phyloP scores from a whole-genome alignment of 805 yeast species.

The Yueomyces sp. region DNA sequence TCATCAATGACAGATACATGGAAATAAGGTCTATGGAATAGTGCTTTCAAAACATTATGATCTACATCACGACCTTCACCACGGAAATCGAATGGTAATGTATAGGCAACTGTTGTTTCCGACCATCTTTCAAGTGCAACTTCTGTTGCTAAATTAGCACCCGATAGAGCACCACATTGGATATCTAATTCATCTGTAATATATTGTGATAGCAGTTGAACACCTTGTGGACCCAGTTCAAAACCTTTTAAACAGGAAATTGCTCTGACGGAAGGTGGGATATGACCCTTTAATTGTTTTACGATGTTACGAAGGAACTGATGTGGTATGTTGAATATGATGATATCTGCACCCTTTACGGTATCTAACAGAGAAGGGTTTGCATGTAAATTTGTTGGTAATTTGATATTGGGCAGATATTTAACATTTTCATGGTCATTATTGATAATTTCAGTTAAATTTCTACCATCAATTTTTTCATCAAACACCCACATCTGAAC shows the following conservation, averaged over 20 bases:
- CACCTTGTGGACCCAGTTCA: constrained; percentile 76
- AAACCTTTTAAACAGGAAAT: constrained; percentile 93
- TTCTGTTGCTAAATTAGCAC: constrained; percentile 95
- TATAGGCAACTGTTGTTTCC: constrained; percentile 93
- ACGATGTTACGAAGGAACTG: constrained; percentile 79
- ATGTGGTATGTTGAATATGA: constrained; percentile 93
- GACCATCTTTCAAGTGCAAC: constrained; percentile 94
- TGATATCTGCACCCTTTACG: constrained; percentile 68
- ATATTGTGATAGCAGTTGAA: constrained; percentile 66
- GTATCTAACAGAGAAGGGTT: constrained; percentile 72
- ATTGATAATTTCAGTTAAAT: constrained; percentile 84
- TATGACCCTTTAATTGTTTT: constrained; percentile 62
- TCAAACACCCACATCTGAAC: constrained; percentile 98
- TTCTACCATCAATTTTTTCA: constrained; percentile 65
- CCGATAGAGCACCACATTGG: constrained; percentile 91
- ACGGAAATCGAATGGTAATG: constrained; percentile 46
- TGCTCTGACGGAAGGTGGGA: constrained; percentile 63
- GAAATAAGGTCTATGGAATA: constrained; percentile 97
- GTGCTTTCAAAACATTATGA: constrained; percentile 52
- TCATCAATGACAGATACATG: constrained; percentile 88
- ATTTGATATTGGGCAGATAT: constrained; percentile 76
- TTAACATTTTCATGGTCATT: constrained; percentile 85
- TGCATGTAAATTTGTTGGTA: constrained; percentile 81
- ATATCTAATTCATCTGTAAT: constrained; percentile 73
- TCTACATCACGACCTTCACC: constrained; percentile 44